Evolutionary conservation across 305 asterid species (phyloP), one percentile per base, ranked within the genome.

Genomic region (Caryopteris hybrid): DNA sequence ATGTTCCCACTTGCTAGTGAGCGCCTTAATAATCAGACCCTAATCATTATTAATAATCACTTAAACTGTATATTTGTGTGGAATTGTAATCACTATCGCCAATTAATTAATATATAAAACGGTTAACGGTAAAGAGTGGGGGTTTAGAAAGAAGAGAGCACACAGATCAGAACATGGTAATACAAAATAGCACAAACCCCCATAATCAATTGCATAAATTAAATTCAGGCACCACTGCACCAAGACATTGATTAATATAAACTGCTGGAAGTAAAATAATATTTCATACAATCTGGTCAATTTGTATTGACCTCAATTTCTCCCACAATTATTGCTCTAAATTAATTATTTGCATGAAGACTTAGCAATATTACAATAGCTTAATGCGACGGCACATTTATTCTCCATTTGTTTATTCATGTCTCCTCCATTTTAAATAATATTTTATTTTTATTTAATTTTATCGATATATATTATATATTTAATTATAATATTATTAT

Each of bases 151-250:
- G 64, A 70, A 59, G 36, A 61, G 73, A 62, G 74, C 82, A 68
- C 76, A 75, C 57, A 69, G 25, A 52, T 71, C 68, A 76, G 58
- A 53, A 76, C 67, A 34, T 59, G 14, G 59, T 52, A 78, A 55
- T 71, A 77, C 78, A 74, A 79, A 78, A 67, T 41, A 46, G 78
- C 84, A 78, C 88, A 74, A 74, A 61, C 61, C 78, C 83, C 92
- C 48, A 52, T 69, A 76, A 72, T 52, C 33, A 70, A 21, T 8
- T 12, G 5, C 53, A 17, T 51, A 55, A 62, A 61, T 55, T 13
- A 69, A 66, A 41, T 73, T 13, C 50, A 59, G 77, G 76, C 78
- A 65, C 86, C 73, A n/a, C 80, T 72, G 88, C 83, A 77, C 85
- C 56, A 77, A 70, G 71, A 0, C 25, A 43, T 42, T 20, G 14